phyloP scores from a whole-genome alignment of 441 rosid genomes.

The Sinapis alba region DNA sequence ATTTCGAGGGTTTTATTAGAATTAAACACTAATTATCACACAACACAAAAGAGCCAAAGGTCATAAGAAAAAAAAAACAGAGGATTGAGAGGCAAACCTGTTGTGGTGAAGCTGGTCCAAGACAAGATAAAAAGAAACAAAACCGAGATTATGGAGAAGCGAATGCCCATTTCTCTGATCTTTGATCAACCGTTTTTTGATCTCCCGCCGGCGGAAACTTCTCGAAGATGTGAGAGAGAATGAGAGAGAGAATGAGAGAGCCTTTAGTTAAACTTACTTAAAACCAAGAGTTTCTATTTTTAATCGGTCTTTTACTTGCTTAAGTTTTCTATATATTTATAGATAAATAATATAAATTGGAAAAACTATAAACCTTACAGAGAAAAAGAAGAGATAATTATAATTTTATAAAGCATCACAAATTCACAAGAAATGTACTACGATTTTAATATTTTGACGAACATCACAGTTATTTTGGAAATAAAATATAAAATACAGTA shows the following conservation, averaged over 20 bases:
- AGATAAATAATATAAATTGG: background rate
- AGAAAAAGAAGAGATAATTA: background rate
- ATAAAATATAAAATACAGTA: background rate
- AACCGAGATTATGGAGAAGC: conserved; percentile 37
- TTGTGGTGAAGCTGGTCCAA: conserved; percentile 44
- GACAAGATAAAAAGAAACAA: conserved; percentile 49
- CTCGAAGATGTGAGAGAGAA: conserved; percentile 14
- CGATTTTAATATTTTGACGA: background rate
- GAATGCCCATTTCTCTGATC: conserved; percentile 10
- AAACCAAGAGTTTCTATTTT: conserved; percentile 25
- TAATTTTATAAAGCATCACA: background rate
- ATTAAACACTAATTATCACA: background rate
- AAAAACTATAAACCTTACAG: background rate
- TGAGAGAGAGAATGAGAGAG: background rate
- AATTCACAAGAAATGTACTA: background rate
- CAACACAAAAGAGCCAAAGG: conserved; percentile 6
- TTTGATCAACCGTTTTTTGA: conserved; percentile 19
- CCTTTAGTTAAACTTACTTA: conserved; percentile 23
- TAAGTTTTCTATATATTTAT: conserved; percentile 3
- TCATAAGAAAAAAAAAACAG: background rate
- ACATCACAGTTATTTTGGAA: background rate
- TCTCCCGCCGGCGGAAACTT: conserved; percentile 33
- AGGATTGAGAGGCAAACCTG: conserved; percentile 51
- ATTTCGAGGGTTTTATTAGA: background rate
- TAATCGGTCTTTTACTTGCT: conserved; percentile 22